Conservation (phyloP, 495 filamentous ascomycete genomes). For the Cudoniella acicularis region DNA sequence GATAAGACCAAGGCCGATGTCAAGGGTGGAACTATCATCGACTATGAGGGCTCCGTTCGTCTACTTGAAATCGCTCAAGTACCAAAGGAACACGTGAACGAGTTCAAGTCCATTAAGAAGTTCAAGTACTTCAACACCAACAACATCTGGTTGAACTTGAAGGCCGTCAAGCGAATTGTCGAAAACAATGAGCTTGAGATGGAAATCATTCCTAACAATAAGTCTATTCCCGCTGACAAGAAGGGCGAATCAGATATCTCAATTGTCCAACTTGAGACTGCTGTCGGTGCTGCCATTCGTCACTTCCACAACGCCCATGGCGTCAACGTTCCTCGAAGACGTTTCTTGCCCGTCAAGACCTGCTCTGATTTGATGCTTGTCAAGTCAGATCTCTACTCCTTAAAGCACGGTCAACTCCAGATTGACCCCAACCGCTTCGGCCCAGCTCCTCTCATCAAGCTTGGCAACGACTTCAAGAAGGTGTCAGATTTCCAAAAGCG, state of each 20-base stretch:
- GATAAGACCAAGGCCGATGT: constrained; percentile 99
- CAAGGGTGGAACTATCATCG: constrained; percentile 99
- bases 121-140: constrained; percentile 99
- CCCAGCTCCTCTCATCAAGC: constrained; percentile 98
- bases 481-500: constrained; percentile 99
- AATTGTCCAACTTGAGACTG: constrained; percentile 97
- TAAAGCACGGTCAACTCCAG: constrained; percentile 96
- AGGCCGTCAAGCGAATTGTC: constrained; percentile 96
- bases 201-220: constrained; percentile 99
- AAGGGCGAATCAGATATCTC: constrained; percentile 98
- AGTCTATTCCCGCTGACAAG: constrained; percentile 97
- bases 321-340: constrained; percentile 95
- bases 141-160: constrained; percentile 99
- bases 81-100: constrained; percentile 99
- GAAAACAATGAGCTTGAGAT: constrained; percentile 98
- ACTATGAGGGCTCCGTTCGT: constrained; percentile 94
- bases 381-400: constrained; percentile 99
- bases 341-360: constrained; percentile 99
- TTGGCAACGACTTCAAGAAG: constrained; percentile 99
- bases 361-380: constrained; percentile 99
- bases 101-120: constrained; percentile 99
- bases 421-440: constrained; percentile 96
- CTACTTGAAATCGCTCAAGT: constrained; percentile 98
- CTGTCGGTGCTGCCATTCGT: constrained; percentile 95
- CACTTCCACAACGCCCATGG: constrained; percentile 98